Evolutionary conservation across 768 basidiomycete species (phyloP), one percentile per base, ranked within the genome.

Genomic region (Boletus coccyginus): DNA sequence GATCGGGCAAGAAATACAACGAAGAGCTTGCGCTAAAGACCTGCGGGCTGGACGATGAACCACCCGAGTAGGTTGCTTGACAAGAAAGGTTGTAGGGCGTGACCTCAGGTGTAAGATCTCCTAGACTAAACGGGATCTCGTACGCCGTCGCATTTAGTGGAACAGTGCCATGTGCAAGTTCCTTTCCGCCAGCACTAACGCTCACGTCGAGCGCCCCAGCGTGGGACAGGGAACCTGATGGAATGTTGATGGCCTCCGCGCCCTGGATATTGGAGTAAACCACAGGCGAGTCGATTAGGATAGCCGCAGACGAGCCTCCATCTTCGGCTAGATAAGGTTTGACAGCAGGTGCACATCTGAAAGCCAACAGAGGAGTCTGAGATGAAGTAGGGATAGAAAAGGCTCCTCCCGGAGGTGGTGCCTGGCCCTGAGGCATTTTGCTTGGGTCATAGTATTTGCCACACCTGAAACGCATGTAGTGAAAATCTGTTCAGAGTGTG

Each of bases 261-360:
- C 76, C 78, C 13, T 73, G 65, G 14, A 85, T 77, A 27, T 76
- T 63, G 16, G 71, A 72, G 55, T 76, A 77, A 3, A 78, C 77
- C 24, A 86, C 66, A 11, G 77, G 77, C 1, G 82, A 70, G 52
- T 85, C 84, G 39, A 86, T 71, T 29, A 86, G 68, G 46, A 86
- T 75, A 16, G 79, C 74, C 3, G 76, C 73, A 3, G 76, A 70
- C 38, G 71, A 69, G 27, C 66, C 61, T 7, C 73, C 73, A 56
- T 85, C 84, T 58, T 80, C 81, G 7, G 80, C 75, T 21, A 86
- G 73, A 64, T 83, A 86, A 3, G 85, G 85, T 31, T 77, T 75
- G 47, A 84, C 76, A 2, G 82, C 81, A 33, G 82, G 84, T 0
- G 76, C 75, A 59, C 85, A 86, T 51, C 83, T 79, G 31, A 86